Percentiles rank a stretch among this genome's conserved stretches.
Evolutionary conservation across 108 stramenopile species (phyloP).

Genomic region (Mediolabrus comicus): DNA sequence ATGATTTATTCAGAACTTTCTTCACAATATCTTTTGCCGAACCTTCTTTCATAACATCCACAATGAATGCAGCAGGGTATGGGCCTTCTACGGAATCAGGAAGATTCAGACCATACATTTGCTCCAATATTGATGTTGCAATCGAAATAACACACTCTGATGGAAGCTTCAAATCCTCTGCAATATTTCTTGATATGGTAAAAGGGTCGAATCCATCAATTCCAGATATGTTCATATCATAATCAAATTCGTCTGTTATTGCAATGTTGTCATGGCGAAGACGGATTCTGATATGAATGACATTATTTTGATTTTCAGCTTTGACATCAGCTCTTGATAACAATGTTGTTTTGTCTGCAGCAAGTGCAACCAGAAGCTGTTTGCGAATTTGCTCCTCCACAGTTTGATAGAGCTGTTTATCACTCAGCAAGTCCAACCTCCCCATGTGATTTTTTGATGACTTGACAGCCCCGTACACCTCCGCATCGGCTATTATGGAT

Average conservation of each 20-base stretch:
- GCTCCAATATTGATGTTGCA: constrained; percentile 60
- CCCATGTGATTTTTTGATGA: constrained; percentile 68
- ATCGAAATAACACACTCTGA: constrained; percentile 65
- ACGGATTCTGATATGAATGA: constrained; percentile 34
- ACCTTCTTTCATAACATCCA: constrained; percentile 27
- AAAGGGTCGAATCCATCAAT: constrained; percentile 45
- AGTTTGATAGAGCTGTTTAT: constrained; percentile 36
- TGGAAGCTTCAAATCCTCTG: constrained; percentile 65
- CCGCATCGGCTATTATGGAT: constrained; percentile 63
- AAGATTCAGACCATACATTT: constrained; percentile 49
- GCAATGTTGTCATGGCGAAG: constrained; percentile 43
- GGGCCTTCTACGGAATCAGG: constrained; percentile 12
- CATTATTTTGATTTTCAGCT: background rate
- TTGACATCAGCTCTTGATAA: background rate
- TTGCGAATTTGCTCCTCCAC: constrained; percentile 58
- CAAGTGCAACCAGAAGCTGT: constrained; percentile 42
- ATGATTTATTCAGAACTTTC: constrained; percentile 3
- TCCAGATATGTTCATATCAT: constrained; percentile 54
- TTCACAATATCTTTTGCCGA: constrained; percentile 24
- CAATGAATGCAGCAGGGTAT: constrained; percentile 29
- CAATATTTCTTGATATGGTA: constrained; percentile 54
- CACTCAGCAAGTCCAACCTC: constrained; percentile 56
- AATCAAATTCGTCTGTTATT: constrained; percentile 53
- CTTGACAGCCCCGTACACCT: constrained; percentile 69
- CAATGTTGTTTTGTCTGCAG: constrained; percentile 18